Evolutionary conservation across 495 filamentous ascomycete genomes (phyloP), one percentile per base, ranked within the genome.

Genomic region (Hypomontagnella submonticulosa): DNA sequence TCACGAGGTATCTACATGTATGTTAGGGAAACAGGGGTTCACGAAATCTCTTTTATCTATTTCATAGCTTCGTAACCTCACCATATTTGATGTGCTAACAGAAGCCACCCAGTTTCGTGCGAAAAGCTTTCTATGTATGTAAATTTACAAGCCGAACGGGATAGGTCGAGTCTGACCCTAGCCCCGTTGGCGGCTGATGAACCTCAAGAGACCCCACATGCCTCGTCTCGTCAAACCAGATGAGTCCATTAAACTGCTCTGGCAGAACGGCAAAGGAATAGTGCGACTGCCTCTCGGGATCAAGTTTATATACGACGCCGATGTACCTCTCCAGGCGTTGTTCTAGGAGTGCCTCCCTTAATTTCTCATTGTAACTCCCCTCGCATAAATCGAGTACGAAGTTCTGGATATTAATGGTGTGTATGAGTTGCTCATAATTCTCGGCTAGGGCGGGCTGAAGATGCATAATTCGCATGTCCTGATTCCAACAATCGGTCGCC

Each of bases 221-320:
- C 47, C 76, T 55, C 11, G 83, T 83, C 47, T 70, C 62, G 74
- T 88, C 84, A 61, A 88, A 85, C 82, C 83, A 88, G 16, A 87
- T 57, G 55, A 81, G 80, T 0, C 76, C 83, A 68, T 88, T 85
- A 48, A 86, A 80, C 73, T 43, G 85, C 55, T 84, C 74, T 34
- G 83, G 81, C 47, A 88, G 63, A 23, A 80, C 74, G 0, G 84
- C 81, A 37, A 77, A 71, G 19, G 81, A 84, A 67, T 88, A 88
- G 66, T 87, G 85, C 19, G 82, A 84, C 47, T 79, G 52, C 8
- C 76, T 71, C 68, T 88, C 85, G 0, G 84, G 84, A 11, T 80
- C 77, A 5, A 85, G 85, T 3, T 79, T 72, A 66, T 87, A 88
- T n/a, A 88, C 84, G 9, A 87, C 85, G 0, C 85, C 85, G 33